Percentiles rank a stretch among this genome's conserved stretches.
These are phyloP conservation scores for Boletus vinaceobasis DNA, from an alignment of 768 basidiomycete species.

Conservation along the genomic window DNA sequence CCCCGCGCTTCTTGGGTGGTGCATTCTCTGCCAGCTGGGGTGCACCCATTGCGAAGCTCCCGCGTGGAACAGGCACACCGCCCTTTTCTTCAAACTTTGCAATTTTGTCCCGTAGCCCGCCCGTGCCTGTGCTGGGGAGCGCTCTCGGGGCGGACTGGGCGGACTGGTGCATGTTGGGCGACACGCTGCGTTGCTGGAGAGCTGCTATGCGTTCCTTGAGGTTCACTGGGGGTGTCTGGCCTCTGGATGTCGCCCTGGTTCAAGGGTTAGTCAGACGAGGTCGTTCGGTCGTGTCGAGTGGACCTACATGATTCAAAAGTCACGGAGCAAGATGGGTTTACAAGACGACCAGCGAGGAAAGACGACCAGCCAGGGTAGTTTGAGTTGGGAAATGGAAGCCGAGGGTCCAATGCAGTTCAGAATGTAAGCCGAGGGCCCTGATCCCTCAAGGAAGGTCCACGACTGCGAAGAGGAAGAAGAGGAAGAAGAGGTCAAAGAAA, in stretches of 20 bases:
- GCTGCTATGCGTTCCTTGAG: slow-evolving; percentile 84
- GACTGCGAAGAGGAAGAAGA: background rate
- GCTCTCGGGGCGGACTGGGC: slow-evolving; percentile 31
- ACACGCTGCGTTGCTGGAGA: slow-evolving; percentile 54
- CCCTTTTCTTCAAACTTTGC: slow-evolving; percentile 80
- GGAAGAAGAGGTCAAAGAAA: slow-evolving; percentile 1
- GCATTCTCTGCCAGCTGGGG: slow-evolving; percentile 51
- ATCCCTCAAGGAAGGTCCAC: slow-evolving; percentile 7
- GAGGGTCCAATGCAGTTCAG: slow-evolving; percentile 8
- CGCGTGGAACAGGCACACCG: slow-evolving; percentile 69
- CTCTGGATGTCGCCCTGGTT: slow-evolving; percentile 27
- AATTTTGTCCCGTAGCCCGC: slow-evolving; percentile 61
- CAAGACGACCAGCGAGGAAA: slow-evolving; percentile 22
- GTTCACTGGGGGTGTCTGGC: slow-evolving; percentile 39
- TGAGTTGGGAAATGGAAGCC: slow-evolving; percentile 6
- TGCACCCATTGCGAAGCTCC: slow-evolving; percentile 66
- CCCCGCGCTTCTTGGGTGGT: slow-evolving; percentile 51
- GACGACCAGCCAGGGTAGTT: slow-evolving; percentile 20
- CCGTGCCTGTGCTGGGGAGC: slow-evolving; percentile 24
- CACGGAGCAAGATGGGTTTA: slow-evolving; percentile 6
- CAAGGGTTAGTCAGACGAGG: slow-evolving; percentile 14
- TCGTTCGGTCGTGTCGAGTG: background rate
- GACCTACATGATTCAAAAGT: slow-evolving; percentile 24
- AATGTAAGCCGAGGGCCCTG: slow-evolving; percentile 9
- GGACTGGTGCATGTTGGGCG: slow-evolving; percentile 31